These are phyloP conservation scores for Agrocybe praecox DNA, from an alignment of 768 basidiomycete genomes.

Conservation along the genomic window DNA sequence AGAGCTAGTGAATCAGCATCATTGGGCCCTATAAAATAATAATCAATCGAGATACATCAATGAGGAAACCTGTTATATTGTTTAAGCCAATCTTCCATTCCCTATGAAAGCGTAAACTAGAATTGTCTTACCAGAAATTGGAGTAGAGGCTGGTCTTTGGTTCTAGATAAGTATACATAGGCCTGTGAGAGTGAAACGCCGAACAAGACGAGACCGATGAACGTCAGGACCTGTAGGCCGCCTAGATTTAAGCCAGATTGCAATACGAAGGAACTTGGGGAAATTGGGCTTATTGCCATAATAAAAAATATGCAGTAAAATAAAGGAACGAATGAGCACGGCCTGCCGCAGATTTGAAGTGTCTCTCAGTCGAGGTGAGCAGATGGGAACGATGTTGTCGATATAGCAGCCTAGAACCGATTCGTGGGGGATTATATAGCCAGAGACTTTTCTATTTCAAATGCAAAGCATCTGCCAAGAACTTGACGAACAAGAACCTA, in stretches of 20 bases:
- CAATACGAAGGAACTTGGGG: background rate
- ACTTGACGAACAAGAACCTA: too few species aligned
- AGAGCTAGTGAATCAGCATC: too few species aligned
- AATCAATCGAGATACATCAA: background rate
- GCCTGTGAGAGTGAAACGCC: slow-evolving; percentile 9
- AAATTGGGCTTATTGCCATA: background rate
- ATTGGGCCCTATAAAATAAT: background rate
- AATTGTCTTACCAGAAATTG: slow-evolving; percentile 7
- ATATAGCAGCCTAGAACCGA: too few species aligned
- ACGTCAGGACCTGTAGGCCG: slow-evolving; percentile 9
- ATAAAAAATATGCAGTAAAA: background rate
- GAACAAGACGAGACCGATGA: slow-evolving; percentile 8
- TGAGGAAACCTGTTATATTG: background rate
- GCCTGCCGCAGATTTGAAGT: too few species aligned
- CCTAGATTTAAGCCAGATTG: slow-evolving; percentile 12
- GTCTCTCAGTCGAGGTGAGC: too few species aligned
- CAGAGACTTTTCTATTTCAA: too few species aligned
- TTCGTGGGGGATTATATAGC: too few species aligned
- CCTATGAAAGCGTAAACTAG: background rate
- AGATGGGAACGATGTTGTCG: too few species aligned
- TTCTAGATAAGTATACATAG: slow-evolving; percentile 9
- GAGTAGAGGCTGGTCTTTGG: slow-evolving; percentile 1
- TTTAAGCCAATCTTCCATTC: too few species aligned
- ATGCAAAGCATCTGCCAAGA: too few species aligned
- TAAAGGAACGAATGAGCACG: too few species aligned